Percentiles rank a stretch among this genome's conserved stretches.
These are phyloP conservation scores for Lepiota brunneoincarnata DNA, from an alignment of 768 basidiomycete species.

Conservation along the genomic window DNA sequence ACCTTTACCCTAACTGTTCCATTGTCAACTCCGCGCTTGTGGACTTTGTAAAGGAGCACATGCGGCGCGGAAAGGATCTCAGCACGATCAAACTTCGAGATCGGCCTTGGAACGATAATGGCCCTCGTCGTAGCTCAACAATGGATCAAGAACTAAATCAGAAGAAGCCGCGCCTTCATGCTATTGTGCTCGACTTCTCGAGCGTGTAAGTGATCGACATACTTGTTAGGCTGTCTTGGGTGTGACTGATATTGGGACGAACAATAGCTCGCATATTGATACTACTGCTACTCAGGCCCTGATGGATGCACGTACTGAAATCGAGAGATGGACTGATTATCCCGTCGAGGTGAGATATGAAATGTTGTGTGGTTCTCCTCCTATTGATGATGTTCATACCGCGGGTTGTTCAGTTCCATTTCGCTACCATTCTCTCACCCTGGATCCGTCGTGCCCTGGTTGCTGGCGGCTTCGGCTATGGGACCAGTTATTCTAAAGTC, in stretches of 20 bases:
- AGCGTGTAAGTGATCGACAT: conserved; percentile 51
- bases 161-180: conserved; percentile 67
- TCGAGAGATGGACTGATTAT: conserved; percentile 85
- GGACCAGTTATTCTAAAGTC: conserved; percentile 36
- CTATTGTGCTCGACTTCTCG: conserved; percentile 91
- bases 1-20: conserved; percentile 80
- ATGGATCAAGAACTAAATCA: conserved; percentile 49
- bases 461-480: conserved; percentile 88
- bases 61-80: conserved; percentile 75
- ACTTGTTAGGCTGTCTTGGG: neutral
- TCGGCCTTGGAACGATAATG: conserved; percentile 94
- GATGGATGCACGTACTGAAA: conserved; percentile 80
- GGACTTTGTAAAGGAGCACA: conserved; percentile 76
- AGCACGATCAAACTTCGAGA: conserved; percentile 61
- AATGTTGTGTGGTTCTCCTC: neutral
- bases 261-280: conserved; percentile 76
- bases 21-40: conserved; percentile 70
- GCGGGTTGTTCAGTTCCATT: conserved; percentile 71
- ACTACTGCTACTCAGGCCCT: conserved; percentile 90
- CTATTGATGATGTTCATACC: neutral
- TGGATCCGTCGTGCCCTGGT: conserved; percentile 91
- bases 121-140: conserved; percentile 51
- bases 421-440: conserved; percentile 85
- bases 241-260: neutral
- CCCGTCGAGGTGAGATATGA: conserved; percentile 57